Percentiles rank a stretch among this genome's conserved stretches.
Evolutionary conservation across 768 basidiomycete species (phyloP).

Genomic region (Asterophora lycoperdoides): DNA sequence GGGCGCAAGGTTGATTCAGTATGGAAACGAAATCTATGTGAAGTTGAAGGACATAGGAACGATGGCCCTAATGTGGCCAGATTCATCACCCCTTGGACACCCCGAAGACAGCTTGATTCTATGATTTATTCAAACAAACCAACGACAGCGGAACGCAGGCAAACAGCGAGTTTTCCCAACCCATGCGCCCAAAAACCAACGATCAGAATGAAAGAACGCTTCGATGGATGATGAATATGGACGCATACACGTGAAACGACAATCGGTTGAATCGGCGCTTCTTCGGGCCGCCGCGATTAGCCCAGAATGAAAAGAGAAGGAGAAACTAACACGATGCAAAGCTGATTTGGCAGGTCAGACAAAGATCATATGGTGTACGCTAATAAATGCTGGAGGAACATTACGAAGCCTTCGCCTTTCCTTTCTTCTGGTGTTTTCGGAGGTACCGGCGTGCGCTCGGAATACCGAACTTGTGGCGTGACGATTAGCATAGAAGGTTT

Average conservation of each 20-base stretch:
- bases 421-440: slow-evolving; percentile 34
- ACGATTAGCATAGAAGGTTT: background rate
- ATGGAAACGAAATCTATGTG: too few relatives aligned
- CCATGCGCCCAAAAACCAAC: slow-evolving; percentile 4
- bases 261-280: too few relatives aligned
- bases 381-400: too few relatives aligned
- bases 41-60: too few relatives aligned
- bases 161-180: background rate
- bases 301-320: background rate
- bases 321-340: background rate
- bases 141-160: slow-evolving; percentile 4
- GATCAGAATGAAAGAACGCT: background rate
- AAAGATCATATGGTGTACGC: background rate
- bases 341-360: background rate
- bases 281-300: background rate
- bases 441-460: slow-evolving; percentile 54
- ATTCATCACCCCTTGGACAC: too few relatives aligned
- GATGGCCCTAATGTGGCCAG: too few relatives aligned
- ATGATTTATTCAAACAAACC: too few relatives aligned
- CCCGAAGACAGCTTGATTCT: too few relatives aligned
- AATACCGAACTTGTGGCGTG: slow-evolving; percentile 53
- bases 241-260: too few relatives aligned
- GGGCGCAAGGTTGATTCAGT: too few relatives aligned
- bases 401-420: slow-evolving; percentile 33
- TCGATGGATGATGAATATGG: slow-evolving; percentile 8